Evolutionary conservation across 805 yeast species (phyloP), one percentile per base, ranked within the genome.

Genomic region (Grigorovia humatica): DNA sequence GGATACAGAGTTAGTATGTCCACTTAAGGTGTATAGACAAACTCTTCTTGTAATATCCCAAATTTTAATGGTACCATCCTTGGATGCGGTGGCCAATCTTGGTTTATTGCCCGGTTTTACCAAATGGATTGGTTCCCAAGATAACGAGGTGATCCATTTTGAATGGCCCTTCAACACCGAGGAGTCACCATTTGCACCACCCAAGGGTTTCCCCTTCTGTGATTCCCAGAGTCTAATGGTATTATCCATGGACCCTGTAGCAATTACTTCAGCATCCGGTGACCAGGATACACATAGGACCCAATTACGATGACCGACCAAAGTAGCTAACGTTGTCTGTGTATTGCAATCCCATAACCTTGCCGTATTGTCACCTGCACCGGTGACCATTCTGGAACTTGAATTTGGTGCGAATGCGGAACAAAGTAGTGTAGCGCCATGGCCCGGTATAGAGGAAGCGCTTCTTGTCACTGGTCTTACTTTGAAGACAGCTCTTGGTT

Each of bases 301-400:
- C 96, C 97, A 93, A 70, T 90, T 88, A 11, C 80, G 72, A 63
- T 93, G 99, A 1, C 98, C 98, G 5, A 74, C 62, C 49, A 93
- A 71, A 0, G 95, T 87, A 55, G 80, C 77, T 63, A 83, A 72
- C 9, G 96, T 96, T 0, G 99, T 93, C 58, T 88, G 93, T 0
- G 98, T 90, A 60, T 88, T 83, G 67, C 96, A 86, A 69, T 90
- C 97, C 99, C 99, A 93, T 47, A 91, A 79, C 64, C 98, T 76
- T 2, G 98, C 97, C 9, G 98, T 90, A 41, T 84, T 80, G 68
- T 93, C 99, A 46, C 99, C 99, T 6, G 96, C 88, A 41, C 99
- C 99, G 0, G 97, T 85, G 43, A 87, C 93, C 84, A 90, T 81
- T 58, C 87, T 74, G 2, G 90, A 76, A 17, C 91, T 80, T 17